These are phyloP conservation scores for Stagonosporopsis vannaccii DNA, from an alignment of 2,329 filamentous ascomycete genomes.

Conservation along the genomic window DNA sequence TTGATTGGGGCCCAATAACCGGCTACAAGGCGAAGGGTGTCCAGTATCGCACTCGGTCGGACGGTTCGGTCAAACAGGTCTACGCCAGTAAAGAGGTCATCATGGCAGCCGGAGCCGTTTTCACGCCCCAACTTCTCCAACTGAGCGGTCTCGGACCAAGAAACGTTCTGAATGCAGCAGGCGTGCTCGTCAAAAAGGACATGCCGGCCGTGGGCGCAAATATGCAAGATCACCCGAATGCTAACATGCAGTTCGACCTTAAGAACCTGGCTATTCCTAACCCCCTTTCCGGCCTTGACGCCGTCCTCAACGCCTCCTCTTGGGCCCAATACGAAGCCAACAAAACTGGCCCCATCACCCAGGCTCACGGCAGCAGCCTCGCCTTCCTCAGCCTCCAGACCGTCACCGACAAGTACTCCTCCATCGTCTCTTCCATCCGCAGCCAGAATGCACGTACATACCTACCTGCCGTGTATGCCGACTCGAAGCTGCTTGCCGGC, in stretches of 20 bases:
- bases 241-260: constrained; percentile 31
- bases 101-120: constrained; percentile 63
- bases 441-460: constrained; percentile 26
- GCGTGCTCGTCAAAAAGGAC: constrained; percentile 35
- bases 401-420: constrained; percentile 25
- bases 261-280: constrained; percentile 32
- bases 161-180: constrained; percentile 30
- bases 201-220: constrained; percentile 43
- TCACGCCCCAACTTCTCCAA: constrained; percentile 62
- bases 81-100: constrained; percentile 60
- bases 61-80: constrained; percentile 27
- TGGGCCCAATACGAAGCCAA: constrained; percentile 36
- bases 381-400: constrained; percentile 30
- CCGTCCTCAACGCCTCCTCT: constrained; percentile 35
- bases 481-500: constrained; percentile 28
- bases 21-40: constrained; percentile 30
- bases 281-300: constrained; percentile 29
- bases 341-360: constrained; percentile 38
- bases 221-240: constrained; percentile 43
- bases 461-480: constrained; percentile 28
- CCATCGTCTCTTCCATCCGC: constrained; percentile 28
- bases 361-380: constrained; percentile 34
- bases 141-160: constrained; percentile 41
- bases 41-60: constrained; percentile 28
- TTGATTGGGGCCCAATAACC: constrained; percentile 23